Percentiles rank a stretch among this genome's conserved stretches.
Conservation (phyloP, 345 rosid species). For the Ricinus communis region DNA sequence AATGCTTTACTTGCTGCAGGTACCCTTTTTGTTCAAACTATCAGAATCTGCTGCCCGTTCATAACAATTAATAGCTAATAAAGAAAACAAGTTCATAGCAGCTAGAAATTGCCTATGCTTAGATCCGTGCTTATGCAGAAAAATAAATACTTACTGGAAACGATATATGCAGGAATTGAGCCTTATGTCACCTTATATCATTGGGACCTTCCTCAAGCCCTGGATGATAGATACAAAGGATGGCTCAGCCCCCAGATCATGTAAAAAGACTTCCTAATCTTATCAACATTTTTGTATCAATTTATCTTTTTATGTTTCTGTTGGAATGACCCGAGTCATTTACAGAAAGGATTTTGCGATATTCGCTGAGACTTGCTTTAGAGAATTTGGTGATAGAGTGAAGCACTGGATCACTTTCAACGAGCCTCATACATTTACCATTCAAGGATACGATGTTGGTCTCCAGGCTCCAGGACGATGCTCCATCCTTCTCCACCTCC, state of each 20-base stretch:
- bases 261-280: slow-evolving; percentile 35
- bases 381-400: slow-evolving; percentile 86
- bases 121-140: background rate
- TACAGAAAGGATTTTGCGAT: slow-evolving; percentile 73
- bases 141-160: background rate
- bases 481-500: slow-evolving; percentile 55
- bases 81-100: no score
- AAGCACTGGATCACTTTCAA: slow-evolving; percentile 93
- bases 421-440: slow-evolving; percentile 78
- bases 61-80: no score
- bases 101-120: no score
- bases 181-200: slow-evolving; percentile 91
- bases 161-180: slow-evolving; percentile 59
- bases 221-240: slow-evolving; percentile 72
- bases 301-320: background rate
- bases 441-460: slow-evolving; percentile 91
- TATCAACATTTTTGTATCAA: background rate
- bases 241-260: slow-evolving; percentile 76
- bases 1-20: slow-evolving; percentile 78
- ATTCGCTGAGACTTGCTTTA: slow-evolving; percentile 81
- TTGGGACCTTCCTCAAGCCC: slow-evolving; percentile 98
- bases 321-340: background rate
- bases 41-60: no score
- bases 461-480: slow-evolving; percentile 90
- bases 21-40: slow-evolving; percentile 9